phyloP scores from a whole-genome alignment of 129 eudicot species.

The Escallonia rubra region DNA sequence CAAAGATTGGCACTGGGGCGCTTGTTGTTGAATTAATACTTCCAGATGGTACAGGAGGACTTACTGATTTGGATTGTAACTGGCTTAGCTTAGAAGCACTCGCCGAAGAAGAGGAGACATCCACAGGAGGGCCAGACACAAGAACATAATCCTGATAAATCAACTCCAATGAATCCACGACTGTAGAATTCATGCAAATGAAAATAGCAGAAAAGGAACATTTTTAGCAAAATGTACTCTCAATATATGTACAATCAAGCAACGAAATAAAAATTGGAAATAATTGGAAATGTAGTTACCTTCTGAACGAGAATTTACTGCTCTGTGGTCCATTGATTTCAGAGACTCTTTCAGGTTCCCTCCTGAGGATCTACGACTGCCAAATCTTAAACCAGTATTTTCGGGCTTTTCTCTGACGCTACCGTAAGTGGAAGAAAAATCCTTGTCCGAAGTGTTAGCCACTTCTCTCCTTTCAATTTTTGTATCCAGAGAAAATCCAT shows the following conservation, averaged over 20 bases:
- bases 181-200: slow-evolving; percentile 27
- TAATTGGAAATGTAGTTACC: slow-evolving; percentile 37
- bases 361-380: slow-evolving; percentile 42
- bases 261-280: neutral
- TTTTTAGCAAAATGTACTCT: neutral
- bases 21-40: slow-evolving; percentile 30
- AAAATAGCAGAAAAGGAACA: neutral
- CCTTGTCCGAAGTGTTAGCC: slow-evolving; percentile 31
- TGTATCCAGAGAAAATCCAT: slow-evolving; percentile 58
- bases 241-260: neutral
- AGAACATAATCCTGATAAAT: slow-evolving; percentile 87
- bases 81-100: slow-evolving; percentile 42
- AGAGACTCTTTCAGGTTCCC: slow-evolving; percentile 51
- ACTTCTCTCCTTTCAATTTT: slow-evolving; percentile 26
- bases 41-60: slow-evolving; percentile 24
- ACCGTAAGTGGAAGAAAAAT: slow-evolving; percentile 35
- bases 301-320: slow-evolving; percentile 31
- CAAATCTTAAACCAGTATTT: slow-evolving; percentile 29
- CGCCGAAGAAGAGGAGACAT: slow-evolving; percentile 45
- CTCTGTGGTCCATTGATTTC: slow-evolving; percentile 35
- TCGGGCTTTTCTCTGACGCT: slow-evolving; percentile 34
- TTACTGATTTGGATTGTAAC: slow-evolving; percentile 34
- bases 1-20: slow-evolving; percentile 50
- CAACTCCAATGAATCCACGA: slow-evolving; percentile 59
- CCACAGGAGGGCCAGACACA: slow-evolving; percentile 69